phyloP scores from a whole-genome alignment of 768 basidiomycete species.

The Agaricus subrufescens region DNA sequence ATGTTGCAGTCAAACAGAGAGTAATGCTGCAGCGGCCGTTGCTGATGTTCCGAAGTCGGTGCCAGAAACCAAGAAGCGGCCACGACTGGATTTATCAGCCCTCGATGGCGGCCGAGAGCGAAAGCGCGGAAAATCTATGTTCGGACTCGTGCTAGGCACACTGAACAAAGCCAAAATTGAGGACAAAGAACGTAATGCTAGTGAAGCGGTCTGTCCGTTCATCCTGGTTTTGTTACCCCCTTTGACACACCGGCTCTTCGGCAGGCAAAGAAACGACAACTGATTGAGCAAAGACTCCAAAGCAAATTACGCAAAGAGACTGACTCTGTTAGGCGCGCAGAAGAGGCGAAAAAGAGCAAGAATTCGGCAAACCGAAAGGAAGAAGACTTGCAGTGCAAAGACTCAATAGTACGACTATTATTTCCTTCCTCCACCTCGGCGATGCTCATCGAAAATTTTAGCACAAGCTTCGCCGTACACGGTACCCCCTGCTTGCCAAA shows the following conservation, averaged over 20 bases:
- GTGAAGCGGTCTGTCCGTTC: constrained; percentile 62
- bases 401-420: constrained; percentile 61
- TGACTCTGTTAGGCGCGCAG: constrained; percentile 79
- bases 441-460: constrained; percentile 21
- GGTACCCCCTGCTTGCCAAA: constrained; percentile 68
- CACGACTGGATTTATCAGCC: constrained; percentile 60
- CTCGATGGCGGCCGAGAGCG: constrained; percentile 52
- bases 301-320: constrained; percentile 81
- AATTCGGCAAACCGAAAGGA: constrained; percentile 71
- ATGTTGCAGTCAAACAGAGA: constrained; percentile 25
- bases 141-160: constrained; percentile 78
- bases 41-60: constrained; percentile 31
- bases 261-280: constrained; percentile 79
- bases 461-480: constrained; percentile 71
- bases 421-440: neutral
- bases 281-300: constrained; percentile 83
- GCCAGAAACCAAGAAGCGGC: constrained; percentile 60
- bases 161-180: constrained; percentile 86
- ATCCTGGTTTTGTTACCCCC: neutral
- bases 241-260: neutral
- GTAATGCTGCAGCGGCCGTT: constrained; percentile 16
- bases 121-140: constrained; percentile 86
- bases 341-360: constrained; percentile 85
- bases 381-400: constrained; percentile 77
- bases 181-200: constrained; percentile 80